phyloP scores from a whole-genome alignment of 106 monocot species.

The Posidonia australis region DNA sequence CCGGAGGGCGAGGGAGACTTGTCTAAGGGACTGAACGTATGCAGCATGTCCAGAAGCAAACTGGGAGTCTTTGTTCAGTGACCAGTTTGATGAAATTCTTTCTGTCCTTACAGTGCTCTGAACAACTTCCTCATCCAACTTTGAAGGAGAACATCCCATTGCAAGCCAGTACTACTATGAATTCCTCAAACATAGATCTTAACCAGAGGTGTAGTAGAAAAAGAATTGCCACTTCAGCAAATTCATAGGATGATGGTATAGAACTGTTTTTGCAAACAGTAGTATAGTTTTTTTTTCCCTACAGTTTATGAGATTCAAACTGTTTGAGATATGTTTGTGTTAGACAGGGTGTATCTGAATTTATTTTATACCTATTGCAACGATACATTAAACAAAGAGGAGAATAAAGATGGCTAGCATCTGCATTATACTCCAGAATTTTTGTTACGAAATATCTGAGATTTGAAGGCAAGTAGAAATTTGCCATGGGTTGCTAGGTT shows the following conservation, averaged over 20 bases:
- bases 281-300: not conserved
- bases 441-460: too few species aligned
- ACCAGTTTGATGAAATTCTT: slow-evolving; percentile 81
- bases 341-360: too few species aligned
- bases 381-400: too few species aligned
- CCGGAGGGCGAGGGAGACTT: slow-evolving; percentile 59
- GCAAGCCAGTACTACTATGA: slow-evolving; percentile 2
- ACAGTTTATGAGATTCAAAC: not conserved
- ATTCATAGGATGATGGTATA: too few species aligned
- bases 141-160: slow-evolving; percentile 96
- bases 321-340: not conserved
- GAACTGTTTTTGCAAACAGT: not conserved
- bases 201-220: not conserved
- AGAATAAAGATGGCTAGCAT: too few species aligned
- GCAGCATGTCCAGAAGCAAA: slow-evolving; percentile 62
- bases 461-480: too few species aligned
- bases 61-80: slow-evolving; percentile 44
- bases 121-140: slow-evolving; percentile 60
- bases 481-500: too few species aligned
- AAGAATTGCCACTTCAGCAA: not conserved
- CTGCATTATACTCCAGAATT: too few species aligned
- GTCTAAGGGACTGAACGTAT: slow-evolving; percentile 57
- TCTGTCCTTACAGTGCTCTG: slow-evolving; percentile 78
- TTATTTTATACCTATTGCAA: too few species aligned
- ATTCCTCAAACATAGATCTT: slow-evolving; percentile 1